Evolutionary conservation across 2,329 filamentous ascomycete species (phyloP).

Genomic region (Fusarium hainanense): DNA sequence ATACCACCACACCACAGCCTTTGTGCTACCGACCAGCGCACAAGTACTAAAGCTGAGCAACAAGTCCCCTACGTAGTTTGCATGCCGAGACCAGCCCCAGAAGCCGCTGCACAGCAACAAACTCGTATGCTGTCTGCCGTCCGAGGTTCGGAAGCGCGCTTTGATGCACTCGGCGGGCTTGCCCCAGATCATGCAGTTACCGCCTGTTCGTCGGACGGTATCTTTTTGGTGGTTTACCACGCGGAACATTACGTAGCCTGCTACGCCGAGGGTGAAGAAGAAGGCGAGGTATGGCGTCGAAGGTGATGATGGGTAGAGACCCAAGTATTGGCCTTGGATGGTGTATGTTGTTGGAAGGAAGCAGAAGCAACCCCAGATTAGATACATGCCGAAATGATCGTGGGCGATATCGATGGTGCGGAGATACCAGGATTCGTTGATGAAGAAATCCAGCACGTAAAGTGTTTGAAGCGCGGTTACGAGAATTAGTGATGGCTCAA

Average conservation of each 20-base stretch:
- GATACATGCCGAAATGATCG: conserved; percentile 59
- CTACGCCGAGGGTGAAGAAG: conserved; percentile 39
- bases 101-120: conserved; percentile 46
- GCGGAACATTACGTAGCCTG: conserved; percentile 58
- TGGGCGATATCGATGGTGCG: conserved; percentile 58
- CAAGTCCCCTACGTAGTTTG: conserved; percentile 46
- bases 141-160: conserved; percentile 54
- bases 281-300: conserved; percentile 40
- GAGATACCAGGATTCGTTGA: conserved; percentile 62
- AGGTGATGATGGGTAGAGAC: conserved; percentile 52
- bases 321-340: conserved; percentile 60
- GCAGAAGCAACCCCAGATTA: conserved; percentile 58
- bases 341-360: conserved; percentile 61
- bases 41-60: conserved; percentile 54
- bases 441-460: conserved; percentile 61
- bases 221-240: conserved; percentile 60
- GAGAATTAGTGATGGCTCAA: conserved; percentile 53
- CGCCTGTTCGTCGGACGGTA: conserved; percentile 52
- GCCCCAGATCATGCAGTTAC: conserved; percentile 58
- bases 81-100: conserved; percentile 49
- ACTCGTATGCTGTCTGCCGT: conserved; percentile 54
- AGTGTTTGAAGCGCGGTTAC: conserved; percentile 57
- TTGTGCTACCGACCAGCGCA: conserved; percentile 53
- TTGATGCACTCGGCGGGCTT: conserved; percentile 52
- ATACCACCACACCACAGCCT: conserved; percentile 58